Percentiles rank a stretch among this genome's conserved stretches.
Evolutionary conservation across 129 eudicot genomes (phyloP).

Genomic region (Lactuca saligna): DNA sequence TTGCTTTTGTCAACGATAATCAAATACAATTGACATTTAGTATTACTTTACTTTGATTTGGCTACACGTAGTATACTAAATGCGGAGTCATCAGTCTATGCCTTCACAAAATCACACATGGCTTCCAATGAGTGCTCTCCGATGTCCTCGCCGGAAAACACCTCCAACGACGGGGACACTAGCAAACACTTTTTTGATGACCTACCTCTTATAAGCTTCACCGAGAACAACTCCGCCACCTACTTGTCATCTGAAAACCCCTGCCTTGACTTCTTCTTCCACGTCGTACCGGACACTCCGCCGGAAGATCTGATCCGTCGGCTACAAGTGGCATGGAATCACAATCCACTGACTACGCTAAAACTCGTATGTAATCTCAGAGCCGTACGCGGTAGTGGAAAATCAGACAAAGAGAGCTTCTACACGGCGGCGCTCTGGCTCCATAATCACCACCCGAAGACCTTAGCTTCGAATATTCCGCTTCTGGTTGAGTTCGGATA

Average conservation of each 20-base stretch:
- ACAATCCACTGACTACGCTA: slow-evolving; percentile 39
- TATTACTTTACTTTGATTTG: too few species aligned
- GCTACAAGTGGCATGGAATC: slow-evolving; percentile 27
- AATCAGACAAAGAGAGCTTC: slow-evolving; percentile 36
- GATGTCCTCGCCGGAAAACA: slow-evolving; percentile 19
- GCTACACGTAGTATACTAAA: too few species aligned
- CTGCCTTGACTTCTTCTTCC: slow-evolving; percentile 48
- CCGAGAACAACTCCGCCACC: slow-evolving; percentile 39
- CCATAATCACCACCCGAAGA: slow-evolving; percentile 38
- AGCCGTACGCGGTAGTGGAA: slow-evolving; percentile 34
- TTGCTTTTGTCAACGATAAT: too few species aligned
- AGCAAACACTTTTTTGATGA: not conserved
- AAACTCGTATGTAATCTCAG: slow-evolving; percentile 43
- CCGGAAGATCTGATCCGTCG: slow-evolving; percentile 19
- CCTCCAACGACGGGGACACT: not conserved
- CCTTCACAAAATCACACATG: not conserved
- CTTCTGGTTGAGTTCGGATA: slow-evolving; percentile 38
- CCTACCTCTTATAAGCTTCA: slow-evolving; percentile 26
- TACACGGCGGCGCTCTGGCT: slow-evolving; percentile 44
- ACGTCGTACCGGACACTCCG: slow-evolving; percentile 35
- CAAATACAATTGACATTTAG: too few species aligned
- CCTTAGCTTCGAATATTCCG: slow-evolving; percentile 34
- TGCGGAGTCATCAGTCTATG: not conserved
- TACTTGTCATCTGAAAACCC: slow-evolving; percentile 40
- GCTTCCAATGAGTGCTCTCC: not conserved